Percentiles rank a stretch among this genome's conserved stretches.
phyloP scores from a whole-genome alignment of 2,329 filamentous ascomycete species.

The Allantophomopsis lycopodina region DNA sequence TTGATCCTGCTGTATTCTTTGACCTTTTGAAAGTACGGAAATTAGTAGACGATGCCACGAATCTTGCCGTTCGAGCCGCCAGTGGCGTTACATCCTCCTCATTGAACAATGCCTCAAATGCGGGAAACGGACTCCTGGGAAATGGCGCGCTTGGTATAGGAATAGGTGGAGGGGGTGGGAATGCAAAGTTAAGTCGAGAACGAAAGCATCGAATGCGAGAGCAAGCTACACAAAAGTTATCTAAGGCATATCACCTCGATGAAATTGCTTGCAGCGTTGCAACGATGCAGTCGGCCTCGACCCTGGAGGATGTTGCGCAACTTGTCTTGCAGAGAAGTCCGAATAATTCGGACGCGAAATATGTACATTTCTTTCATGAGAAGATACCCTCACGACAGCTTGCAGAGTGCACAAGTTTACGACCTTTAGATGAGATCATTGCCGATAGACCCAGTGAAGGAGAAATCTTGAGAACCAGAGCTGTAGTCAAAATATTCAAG shows the following conservation, averaged over 20 bases:
- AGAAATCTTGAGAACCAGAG: constrained; percentile 58
- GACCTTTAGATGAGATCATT: constrained; percentile 55
- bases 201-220: constrained; percentile 68
- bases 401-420: constrained; percentile 56
- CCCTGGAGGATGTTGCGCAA: constrained; percentile 62
- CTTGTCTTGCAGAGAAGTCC: constrained; percentile 58
- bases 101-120: constrained; percentile 40
- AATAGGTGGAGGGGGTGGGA: constrained; percentile 38
- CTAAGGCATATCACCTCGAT: constrained; percentile 65
- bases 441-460: constrained; percentile 46
- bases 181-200: constrained; percentile 59
- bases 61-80: constrained; percentile 63
- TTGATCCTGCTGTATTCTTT: constrained; percentile 71
- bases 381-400: constrained; percentile 69
- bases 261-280: constrained; percentile 75
- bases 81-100: constrained; percentile 56
- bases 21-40: constrained; percentile 73
- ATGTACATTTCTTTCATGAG: constrained; percentile 88
- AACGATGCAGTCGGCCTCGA: constrained; percentile 69
- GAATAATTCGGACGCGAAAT: constrained; percentile 61
- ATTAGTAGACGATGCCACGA: constrained; percentile 67
- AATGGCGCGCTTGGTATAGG: constrained; percentile 37
- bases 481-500: constrained; percentile 63
- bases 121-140: constrained; percentile 31
- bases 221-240: constrained; percentile 65